Conservation (phyloP, 176 grass and related monocot genomes). For the Thinopyrum elongatum region DNA sequence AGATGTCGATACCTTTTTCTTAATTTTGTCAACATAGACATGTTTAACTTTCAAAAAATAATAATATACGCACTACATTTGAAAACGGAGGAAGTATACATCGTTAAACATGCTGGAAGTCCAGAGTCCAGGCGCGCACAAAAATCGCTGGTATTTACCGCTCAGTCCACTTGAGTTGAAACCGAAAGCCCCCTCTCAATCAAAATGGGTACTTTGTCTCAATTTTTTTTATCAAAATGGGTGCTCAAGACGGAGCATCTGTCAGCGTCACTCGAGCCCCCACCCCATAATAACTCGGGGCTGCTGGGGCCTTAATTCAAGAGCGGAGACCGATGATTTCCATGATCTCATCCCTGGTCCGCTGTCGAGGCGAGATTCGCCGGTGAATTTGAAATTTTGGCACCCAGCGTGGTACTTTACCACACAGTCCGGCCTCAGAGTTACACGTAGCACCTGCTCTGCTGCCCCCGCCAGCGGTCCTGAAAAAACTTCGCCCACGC, state of each 20-base stretch:
- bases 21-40: too few species aligned
- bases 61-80: too few species aligned
- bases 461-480: not conserved
- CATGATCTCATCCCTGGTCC: not conserved
- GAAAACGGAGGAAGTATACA: too few species aligned
- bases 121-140: too few species aligned
- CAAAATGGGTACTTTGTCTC: too few species aligned
- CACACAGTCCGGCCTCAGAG: not conserved
- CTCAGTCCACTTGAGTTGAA: not conserved
- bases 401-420: not conserved
- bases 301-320: not conserved
- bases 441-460: not conserved
- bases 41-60: too few species aligned
- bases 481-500: not conserved
- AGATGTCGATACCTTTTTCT: too few species aligned
- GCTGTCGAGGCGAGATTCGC: not conserved
- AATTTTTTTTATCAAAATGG: too few species aligned
- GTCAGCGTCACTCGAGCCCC: not conserved
- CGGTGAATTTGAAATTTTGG: constrained; percentile 11
- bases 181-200: not conserved
- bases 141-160: too few species aligned
- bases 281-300: not conserved
- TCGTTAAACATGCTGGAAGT: too few species aligned
- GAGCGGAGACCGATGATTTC: not conserved
- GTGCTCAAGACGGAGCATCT: not conserved